A percentile compares a stretch with the other conserved stretches of the same genome.
Evolutionary conservation across 164 flowering plant species (phyloP).

Genomic region (Vitis riparia): DNA sequence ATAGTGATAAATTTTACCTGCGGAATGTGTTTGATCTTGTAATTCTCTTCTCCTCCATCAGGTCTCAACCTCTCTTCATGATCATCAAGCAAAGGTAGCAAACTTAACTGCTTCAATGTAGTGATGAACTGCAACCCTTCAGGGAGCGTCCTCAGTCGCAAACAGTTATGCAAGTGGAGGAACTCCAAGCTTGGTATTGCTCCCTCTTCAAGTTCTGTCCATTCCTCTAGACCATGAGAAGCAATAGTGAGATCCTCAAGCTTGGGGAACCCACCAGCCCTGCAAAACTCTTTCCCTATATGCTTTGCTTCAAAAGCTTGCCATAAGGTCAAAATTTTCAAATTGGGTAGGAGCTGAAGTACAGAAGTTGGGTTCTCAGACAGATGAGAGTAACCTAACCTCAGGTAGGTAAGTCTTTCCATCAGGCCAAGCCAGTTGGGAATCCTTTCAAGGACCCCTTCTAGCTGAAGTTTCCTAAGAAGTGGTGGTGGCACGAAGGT

Average conservation of each 20-base stretch:
- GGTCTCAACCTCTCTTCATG: constrained; percentile 29
- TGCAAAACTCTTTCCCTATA: constrained; percentile 27
- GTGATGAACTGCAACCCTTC: constrained; percentile 32
- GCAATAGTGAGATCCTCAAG: constrained; percentile 28
- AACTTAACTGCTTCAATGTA: constrained; percentile 14
- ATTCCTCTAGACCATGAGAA: constrained; percentile 25
- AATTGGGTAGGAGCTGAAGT: constrained; percentile 26
- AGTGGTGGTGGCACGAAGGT: constrained; percentile 28
- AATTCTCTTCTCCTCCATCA: constrained; percentile 19
- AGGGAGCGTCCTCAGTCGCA: constrained; percentile 25
- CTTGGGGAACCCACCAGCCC: constrained; percentile 22
- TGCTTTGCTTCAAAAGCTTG: constrained; percentile 29
- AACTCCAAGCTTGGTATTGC: constrained; percentile 22
- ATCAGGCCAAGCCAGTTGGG: constrained; percentile 26
- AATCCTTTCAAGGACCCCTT: constrained; percentile 19
- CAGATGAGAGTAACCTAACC: constrained; percentile 25
- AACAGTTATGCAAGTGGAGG: constrained; percentile 24
- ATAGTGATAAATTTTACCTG: constrained; percentile 5
- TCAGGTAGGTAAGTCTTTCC: constrained; percentile 20
- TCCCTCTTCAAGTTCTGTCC: constrained; percentile 32
- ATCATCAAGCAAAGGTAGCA: constrained; percentile 35
- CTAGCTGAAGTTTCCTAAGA: constrained; percentile 23
- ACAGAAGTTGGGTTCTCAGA: constrained; percentile 21
- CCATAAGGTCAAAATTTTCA: constrained; percentile 24
- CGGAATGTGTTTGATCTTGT: constrained; percentile 34